Conservation (phyloP, 202 grass and related monocot species). For the Setaria italica region DNA sequence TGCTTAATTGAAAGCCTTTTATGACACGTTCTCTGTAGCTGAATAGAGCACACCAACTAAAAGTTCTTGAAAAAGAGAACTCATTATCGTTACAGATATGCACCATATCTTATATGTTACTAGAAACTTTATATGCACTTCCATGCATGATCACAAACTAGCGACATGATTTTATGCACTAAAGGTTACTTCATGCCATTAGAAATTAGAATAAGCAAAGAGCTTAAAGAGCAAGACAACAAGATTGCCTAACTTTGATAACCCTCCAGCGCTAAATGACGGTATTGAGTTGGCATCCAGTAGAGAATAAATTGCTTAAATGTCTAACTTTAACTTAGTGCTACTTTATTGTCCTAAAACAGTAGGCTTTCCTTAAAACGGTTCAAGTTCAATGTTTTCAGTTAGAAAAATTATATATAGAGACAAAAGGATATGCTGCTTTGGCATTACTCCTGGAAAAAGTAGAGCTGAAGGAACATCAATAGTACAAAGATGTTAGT, state of each 20-base stretch:
- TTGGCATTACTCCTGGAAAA: slow-evolving; percentile 41
- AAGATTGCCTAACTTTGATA: slow-evolving; percentile 27
- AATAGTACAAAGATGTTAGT: slow-evolving; percentile 50
- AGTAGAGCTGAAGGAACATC: slow-evolving; percentile 36
- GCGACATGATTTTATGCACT: slow-evolving; percentile 57
- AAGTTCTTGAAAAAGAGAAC: slow-evolving; percentile 41
- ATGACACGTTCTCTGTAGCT: slow-evolving; percentile 5
- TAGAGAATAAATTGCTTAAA: slow-evolving; percentile 33
- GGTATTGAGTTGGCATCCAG: slow-evolving; percentile 34
- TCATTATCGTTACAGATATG: slow-evolving; percentile 33
- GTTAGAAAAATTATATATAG: not conserved
- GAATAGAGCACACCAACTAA: slow-evolving; percentile 21
- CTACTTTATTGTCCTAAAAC: slow-evolving; percentile 25
- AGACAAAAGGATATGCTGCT: slow-evolving; percentile 24
- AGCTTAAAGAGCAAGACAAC: slow-evolving; percentile 23
- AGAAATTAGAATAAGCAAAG: slow-evolving; percentile 31
- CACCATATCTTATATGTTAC: slow-evolving; percentile 31
- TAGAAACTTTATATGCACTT: slow-evolving; percentile 16
- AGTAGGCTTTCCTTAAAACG: slow-evolving; percentile 8
- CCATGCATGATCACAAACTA: slow-evolving; percentile 41
- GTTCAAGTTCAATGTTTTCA: not conserved
- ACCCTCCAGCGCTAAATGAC: slow-evolving; percentile 17
- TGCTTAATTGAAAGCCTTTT: slow-evolving; percentile 39
- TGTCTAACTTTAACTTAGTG: slow-evolving; percentile 33
- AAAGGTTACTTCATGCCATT: slow-evolving; percentile 32